Conservation (phyloP, 139 green algal genomes). For the Dunaliella primolecta region DNA sequence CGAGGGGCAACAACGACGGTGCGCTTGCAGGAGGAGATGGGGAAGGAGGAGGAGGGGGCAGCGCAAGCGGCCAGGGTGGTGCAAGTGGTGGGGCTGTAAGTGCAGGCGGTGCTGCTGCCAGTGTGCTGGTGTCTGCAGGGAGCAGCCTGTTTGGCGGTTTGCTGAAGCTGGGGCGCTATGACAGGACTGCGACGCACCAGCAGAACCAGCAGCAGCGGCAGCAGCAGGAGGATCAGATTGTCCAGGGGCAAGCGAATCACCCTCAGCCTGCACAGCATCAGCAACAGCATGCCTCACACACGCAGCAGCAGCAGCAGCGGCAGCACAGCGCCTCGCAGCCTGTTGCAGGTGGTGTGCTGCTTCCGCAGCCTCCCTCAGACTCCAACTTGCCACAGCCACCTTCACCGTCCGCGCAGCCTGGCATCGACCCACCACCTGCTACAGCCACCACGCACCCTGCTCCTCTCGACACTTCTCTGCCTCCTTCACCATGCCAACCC, state of each 20-base stretch:
- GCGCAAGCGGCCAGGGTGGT: background rate
- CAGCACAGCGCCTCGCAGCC: background rate
- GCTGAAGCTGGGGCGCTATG: constrained; percentile 39
- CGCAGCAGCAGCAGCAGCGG: constrained; percentile 10
- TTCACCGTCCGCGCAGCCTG: background rate
- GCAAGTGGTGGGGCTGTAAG: background rate
- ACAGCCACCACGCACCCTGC: no score
- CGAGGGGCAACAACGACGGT: no score
- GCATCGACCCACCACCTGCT: no score
- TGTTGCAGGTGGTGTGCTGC: background rate
- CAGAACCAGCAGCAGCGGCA: constrained; percentile 1
- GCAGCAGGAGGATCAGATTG: background rate
- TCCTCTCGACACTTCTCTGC: no score
- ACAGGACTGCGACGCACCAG: background rate
- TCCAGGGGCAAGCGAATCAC: background rate
- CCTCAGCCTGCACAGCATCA: background rate
- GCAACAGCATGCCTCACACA: background rate
- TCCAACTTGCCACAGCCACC: background rate
- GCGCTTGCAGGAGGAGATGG: background rate
- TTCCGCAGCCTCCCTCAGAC: background rate
- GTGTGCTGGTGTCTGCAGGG: constrained; percentile 12
- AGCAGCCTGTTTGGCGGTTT: constrained; percentile 13
- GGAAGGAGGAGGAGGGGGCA: background rate
- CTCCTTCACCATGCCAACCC: no score
- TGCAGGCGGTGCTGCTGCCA: background rate